Conservation (phyloP, 1,139 yeast genomes). For the Spencermartinsiella ligniputridi region DNA sequence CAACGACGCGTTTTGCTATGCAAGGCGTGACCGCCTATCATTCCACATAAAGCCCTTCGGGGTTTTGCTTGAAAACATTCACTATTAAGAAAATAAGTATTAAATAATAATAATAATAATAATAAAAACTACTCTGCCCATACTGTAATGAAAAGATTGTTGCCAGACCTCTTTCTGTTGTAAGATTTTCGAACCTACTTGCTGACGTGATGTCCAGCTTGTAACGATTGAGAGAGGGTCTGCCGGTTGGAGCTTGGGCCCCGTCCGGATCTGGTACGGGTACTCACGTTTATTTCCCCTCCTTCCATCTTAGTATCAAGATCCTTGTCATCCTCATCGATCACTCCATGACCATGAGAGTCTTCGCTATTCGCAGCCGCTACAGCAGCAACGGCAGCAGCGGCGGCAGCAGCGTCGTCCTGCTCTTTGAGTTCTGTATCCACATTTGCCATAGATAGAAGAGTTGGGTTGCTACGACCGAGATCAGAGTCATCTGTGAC, state of each 20-base stretch:
- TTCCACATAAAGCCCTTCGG: too few relatives aligned
- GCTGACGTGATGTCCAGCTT: conserved; percentile 22
- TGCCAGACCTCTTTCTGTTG: too few relatives aligned
- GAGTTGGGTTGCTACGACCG: conserved; percentile 15
- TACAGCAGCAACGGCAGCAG: conserved; percentile 9
- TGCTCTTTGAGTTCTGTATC: conserved; percentile 17
- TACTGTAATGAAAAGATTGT: too few relatives aligned
- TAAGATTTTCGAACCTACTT: neutral
- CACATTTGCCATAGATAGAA: conserved; percentile 19
- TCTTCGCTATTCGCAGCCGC: conserved; percentile 7
- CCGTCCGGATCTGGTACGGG: conserved; percentile 10
- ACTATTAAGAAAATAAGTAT: neutral
- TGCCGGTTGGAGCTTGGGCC: conserved; percentile 14
- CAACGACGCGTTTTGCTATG: neutral
- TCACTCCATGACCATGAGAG: conserved; percentile 1
- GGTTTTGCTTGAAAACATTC: too few relatives aligned
- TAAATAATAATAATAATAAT: neutral
- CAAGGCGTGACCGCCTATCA: too few relatives aligned
- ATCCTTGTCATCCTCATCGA: conserved; percentile 1
- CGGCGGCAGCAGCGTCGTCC: conserved; percentile 10
- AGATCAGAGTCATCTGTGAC: conserved; percentile 13
- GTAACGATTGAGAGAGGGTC: conserved; percentile 25
- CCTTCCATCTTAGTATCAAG: neutral
- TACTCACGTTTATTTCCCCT: conserved; percentile 12
- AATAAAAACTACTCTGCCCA: too few relatives aligned